Base-by-base conservation (phyloP, 805 yeast genomes). In the Saturnispora saitoi region DNA sequence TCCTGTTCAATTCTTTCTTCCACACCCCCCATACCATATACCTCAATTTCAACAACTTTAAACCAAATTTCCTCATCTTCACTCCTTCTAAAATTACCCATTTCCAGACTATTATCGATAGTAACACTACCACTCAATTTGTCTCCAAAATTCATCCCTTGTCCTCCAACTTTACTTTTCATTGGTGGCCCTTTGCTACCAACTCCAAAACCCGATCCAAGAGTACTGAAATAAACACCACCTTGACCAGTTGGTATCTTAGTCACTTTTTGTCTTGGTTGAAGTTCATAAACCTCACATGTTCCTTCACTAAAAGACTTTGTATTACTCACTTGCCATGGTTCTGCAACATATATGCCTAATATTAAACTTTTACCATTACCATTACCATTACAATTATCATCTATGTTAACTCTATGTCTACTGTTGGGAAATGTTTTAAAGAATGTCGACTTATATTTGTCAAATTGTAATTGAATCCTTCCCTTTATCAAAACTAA, bases 21-120 rank as follows among this genome's bases (percentile, higher is more conserved):
- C 9, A 76, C 79, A 7, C 86, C 79, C 1, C 97, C 98, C 49
- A 88, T 76, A 0, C 98, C 98, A 90, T 93, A 86, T 0, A 89
- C 95, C 60, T 90, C 96, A 24, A 90, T 67, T 54, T 84, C 90
- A 4, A 81, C 77, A 7, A 91, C 77, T 48, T 73, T 61, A 57
- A 91, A 79, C 44, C 87, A 68, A 51, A 83, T 81, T 60, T 91
- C 97, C 57, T 66, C 54, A 54, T 42, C 43, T 0, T 81, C 84
- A 17, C 79, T 57, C 59, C 86, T 83, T 45, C 96, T 70, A 58
- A 91, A 88, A 1, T 78, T 79, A 0, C 83, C 95, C 66, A 81
- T 83, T 63, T 91, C 96, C 55, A 91, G 68, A 24, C 82, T 75
- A 8, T 82, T 73, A 51, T 90, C 96, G 2, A 91, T 63, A 0